Base-by-base conservation (phyloP, 306 rosid genomes). In the Medicago ruthenica region DNA sequence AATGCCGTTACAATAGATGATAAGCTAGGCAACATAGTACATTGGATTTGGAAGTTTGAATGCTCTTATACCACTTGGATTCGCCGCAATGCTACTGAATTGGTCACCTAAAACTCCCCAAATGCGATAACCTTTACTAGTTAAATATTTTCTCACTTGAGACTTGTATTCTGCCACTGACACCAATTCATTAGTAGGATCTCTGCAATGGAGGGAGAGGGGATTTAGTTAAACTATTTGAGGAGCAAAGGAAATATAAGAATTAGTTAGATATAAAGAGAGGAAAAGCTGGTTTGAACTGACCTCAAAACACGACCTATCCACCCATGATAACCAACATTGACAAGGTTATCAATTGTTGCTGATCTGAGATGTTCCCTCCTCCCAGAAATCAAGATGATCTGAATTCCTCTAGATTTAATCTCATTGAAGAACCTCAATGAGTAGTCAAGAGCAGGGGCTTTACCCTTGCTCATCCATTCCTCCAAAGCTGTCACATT, bases 261-360 rank as follows among this genome's bases (percentile, higher is more conserved):
- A 48, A 8, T n/a, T n/a, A 16, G 64, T 22, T 21, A 55, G 41
- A 77, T 44, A 51, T 13, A 4, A 12, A 48, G 51, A 11, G 51
- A 17, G 48, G 7, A 7, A 53, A 34, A 37, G 39, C 7, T 37
- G 5, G 11, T 16, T 71, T 54, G 12, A 24, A 37, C 53, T 75
- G 11, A 86, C 97, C 94, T 85, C 20, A 89, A 71, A 18, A 81
- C 37, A 63, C 89, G 87, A 65, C 81, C 77, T 16, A 85, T 79
- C 92, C 92, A 89, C 21, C 94, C 94, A 82, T 86, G 67, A 42
- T 73, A 89, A 11, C 90, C 97, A 66, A 87, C 91, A 14, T 36
- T 76, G 22, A 89, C 83, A 55, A 89, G 91, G 72, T 87, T 91
- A 75, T 86, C 89, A 45, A 83, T 80, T 9, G 97, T 89, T 65